These are phyloP conservation scores for Linum lewisii DNA, from an alignment of 345 rosid species.

Conservation along the genomic window DNA sequence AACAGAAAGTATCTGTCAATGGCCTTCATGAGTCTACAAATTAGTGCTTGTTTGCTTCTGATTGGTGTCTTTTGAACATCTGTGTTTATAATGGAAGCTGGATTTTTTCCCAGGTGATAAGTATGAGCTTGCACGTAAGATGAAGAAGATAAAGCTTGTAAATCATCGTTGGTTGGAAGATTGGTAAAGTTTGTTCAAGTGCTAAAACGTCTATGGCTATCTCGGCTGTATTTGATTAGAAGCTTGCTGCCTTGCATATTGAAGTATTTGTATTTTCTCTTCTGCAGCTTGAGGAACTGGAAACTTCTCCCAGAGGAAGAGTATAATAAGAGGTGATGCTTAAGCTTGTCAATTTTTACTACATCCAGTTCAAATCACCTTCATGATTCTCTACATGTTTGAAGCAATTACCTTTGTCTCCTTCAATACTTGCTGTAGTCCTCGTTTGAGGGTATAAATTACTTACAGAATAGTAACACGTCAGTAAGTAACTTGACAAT, in stretches of 20 bases:
- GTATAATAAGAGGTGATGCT: constrained; percentile 61
- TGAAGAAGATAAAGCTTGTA: constrained; percentile 66
- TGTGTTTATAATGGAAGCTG: not conserved
- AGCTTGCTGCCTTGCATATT: too few relatives aligned
- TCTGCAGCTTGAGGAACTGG: constrained; percentile 79
- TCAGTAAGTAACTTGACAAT: too few relatives aligned
- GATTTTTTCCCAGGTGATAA: constrained; percentile 56
- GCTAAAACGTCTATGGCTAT: not conserved
- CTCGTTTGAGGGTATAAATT: too few relatives aligned
- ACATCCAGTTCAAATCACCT: not conserved
- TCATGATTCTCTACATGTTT: not conserved
- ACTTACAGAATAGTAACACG: too few relatives aligned
- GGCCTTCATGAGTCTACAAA: too few relatives aligned
- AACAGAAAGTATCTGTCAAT: too few relatives aligned
- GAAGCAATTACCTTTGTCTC: not conserved
- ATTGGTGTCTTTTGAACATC: not conserved
- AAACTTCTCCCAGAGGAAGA: constrained; percentile 66
- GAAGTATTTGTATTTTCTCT: not conserved
- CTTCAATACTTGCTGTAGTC: not conserved
- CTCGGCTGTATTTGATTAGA: too few relatives aligned
- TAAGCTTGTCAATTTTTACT: not conserved
- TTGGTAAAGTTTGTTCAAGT: constrained; percentile 38
- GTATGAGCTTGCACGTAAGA: constrained; percentile 79
- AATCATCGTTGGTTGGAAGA: constrained; percentile 92
- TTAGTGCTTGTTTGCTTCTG: not conserved